A percentile compares a stretch with the other conserved stretches of the same genome.
Conservation (phyloP, 1,284 basidiomycete species). For the Porogramme epimiltina region DNA sequence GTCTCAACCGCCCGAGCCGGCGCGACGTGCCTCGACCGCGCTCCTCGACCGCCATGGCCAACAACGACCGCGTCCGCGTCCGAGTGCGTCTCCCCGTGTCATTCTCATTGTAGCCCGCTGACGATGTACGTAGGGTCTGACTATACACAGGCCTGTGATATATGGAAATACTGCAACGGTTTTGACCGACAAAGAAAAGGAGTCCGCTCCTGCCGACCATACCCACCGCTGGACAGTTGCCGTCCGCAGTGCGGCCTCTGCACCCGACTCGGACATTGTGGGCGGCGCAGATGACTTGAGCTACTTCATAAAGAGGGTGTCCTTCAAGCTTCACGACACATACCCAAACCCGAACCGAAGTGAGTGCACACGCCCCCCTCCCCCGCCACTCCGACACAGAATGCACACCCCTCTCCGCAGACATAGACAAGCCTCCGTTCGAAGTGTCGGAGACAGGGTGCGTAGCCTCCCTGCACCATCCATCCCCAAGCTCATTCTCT, state of each 20-base stretch:
- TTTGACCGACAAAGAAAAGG: conserved; percentile 77
- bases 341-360: conserved; percentile 91
- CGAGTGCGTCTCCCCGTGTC: conserved; percentile 52
- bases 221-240: conserved; percentile 98
- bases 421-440: conserved; percentile 91
- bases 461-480: neutral
- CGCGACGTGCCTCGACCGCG: conserved; percentile 28
- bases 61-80: conserved; percentile 73
- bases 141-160: conserved; percentile 89
- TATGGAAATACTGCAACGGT: conserved; percentile 95
- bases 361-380: conserved; percentile 42
- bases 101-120: conserved; percentile 2
- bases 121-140: conserved; percentile 67
- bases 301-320: conserved; percentile 92
- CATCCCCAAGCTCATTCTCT: neutral
- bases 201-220: conserved; percentile 67
- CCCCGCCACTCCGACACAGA: neutral
- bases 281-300: conserved; percentile 88
- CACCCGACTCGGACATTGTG: conserved; percentile 64
- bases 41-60: conserved; percentile 28
- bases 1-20: conserved; percentile 28
- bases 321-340: conserved; percentile 98
- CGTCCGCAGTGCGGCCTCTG: conserved; percentile 77
- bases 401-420: conserved; percentile 41
- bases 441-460: conserved; percentile 94